phyloP scores from a whole-genome alignment of 2,329 filamentous ascomycete species.

The Neofusicoccum laricinum region DNA sequence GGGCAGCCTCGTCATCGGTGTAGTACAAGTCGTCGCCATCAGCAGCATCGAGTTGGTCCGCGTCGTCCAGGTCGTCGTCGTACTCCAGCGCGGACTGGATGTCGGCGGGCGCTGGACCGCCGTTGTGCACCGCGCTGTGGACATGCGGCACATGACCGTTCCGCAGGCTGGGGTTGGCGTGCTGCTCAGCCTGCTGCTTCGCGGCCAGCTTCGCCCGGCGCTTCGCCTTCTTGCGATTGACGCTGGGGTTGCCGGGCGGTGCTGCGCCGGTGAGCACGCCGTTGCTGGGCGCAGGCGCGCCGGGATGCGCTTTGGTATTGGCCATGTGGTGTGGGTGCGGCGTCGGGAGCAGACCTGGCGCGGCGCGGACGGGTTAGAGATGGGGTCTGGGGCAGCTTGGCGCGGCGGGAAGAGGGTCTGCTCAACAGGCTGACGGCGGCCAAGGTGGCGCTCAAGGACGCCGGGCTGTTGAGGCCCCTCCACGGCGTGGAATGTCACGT shows the following conservation, averaged over 20 bases:
- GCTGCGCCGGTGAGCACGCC: slow-evolving; percentile 36
- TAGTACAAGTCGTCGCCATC: slow-evolving; percentile 35
- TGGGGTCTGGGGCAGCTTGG: neutral
- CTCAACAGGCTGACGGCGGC: neutral
- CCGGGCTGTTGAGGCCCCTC: slow-evolving; percentile 12
- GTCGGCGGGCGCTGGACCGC: neutral
- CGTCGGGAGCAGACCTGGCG: slow-evolving; percentile 1
- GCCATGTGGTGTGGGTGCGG: slow-evolving; percentile 28
- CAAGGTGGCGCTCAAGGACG: slow-evolving; percentile 6
- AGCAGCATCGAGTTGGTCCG: slow-evolving; percentile 27
- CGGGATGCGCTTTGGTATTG: slow-evolving; percentile 29
- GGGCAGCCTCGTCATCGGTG: slow-evolving; percentile 36
- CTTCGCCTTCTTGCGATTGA: slow-evolving; percentile 96
- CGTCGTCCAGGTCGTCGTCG: slow-evolving; percentile 45
- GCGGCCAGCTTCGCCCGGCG: slow-evolving; percentile 80
- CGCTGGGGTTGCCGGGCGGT: slow-evolving; percentile 44
- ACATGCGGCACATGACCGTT: slow-evolving; percentile 28
- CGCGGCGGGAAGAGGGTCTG: neutral
- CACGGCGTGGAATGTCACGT: slow-evolving; percentile 5
- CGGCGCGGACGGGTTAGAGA: slow-evolving; percentile 2
- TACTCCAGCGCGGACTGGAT: slow-evolving; percentile 38
- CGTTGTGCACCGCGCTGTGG: slow-evolving; percentile 17
- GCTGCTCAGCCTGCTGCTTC: slow-evolving; percentile 44
- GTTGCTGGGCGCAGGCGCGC: slow-evolving; percentile 35
- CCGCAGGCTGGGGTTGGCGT: slow-evolving; percentile 22